Evolutionary conservation across 2,329 filamentous ascomycete species (phyloP), one percentile per base, ranked within the genome.

Genomic region (Emergomyces africanus): DNA sequence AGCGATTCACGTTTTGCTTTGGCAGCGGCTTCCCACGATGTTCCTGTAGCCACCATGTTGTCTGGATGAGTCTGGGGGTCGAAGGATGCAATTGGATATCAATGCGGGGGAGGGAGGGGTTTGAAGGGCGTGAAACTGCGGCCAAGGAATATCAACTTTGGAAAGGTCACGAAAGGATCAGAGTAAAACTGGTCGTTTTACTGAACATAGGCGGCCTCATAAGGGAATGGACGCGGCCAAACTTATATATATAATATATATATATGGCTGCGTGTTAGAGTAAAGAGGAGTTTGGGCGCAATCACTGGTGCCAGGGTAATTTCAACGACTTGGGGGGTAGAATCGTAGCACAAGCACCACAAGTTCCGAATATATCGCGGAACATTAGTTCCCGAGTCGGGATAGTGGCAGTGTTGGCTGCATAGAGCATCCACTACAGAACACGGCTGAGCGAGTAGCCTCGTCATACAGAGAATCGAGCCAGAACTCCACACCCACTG

Each of bases 1-100:
- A 83, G 78, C 0, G 77, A 73, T 37, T 80, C 76, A 46, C 81
- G 76, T 69, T 86, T 86, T 23, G 73, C 71, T 58, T 76, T 71
- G 20, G 78, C 82, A 10, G 71, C 65, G 4, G 70, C 65, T 69
- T 81, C 69, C 83, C 83, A 86, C 59, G 53, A 20, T 33, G 35
- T 23, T 25, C 61, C 49, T 18, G 60, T 49, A 28, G 61, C 58
- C 67, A 69, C 70, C 9, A 23, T 46, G 20, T 14, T 46, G 20
- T 5, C 20, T 2, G 1, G 44, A 23, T 25, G 20, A 25, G 44
- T 46, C 1, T 46, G 20, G 6, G 10, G 23, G 10, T 23, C 44
- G 14, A 44, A 10, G 8, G 41, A 23, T 44, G 41, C 20, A 44
- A 37, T 20, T 20, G 18, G 41, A 23, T 44, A 44, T 23, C n/a